These are phyloP conservation scores for Lactarius evosmus DNA, from an alignment of 768 basidiomycete genomes.

Conservation along the genomic window DNA sequence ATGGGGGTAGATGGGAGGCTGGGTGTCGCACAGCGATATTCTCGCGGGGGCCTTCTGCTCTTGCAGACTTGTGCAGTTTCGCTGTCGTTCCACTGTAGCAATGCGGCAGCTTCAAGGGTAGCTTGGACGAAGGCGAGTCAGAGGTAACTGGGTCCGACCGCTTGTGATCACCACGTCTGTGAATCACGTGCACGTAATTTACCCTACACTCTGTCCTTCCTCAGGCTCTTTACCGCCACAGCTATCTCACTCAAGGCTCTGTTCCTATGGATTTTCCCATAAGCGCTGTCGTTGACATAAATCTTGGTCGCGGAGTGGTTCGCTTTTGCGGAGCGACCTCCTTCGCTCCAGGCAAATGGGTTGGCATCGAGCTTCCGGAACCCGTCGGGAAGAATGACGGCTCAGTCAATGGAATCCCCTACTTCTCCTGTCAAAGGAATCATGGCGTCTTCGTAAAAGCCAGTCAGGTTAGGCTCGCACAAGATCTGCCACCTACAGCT, in stretches of 20 bases:
- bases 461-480: constrained; percentile 69
- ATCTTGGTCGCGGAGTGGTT: constrained; percentile 79
- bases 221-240: background rate
- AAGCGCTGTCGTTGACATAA: constrained; percentile 75
- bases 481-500: background rate
- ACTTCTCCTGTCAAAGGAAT: constrained; percentile 74
- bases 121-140: background rate
- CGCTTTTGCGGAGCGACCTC: constrained; percentile 81
- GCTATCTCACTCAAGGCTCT: background rate
- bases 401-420: constrained; percentile 67
- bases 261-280: constrained; percentile 45
- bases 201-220: background rate
- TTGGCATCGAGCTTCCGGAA: constrained; percentile 85
- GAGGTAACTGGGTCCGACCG: background rate
- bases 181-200: background rate
- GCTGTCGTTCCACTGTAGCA: background rate
- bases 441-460: constrained; percentile 90
- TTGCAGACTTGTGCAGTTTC: background rate
- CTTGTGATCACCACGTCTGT: background rate
- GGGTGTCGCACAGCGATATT: background rate
- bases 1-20: background rate
- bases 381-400: constrained; percentile 96
- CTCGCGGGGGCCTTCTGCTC: background rate
- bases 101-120: too few relatives aligned
- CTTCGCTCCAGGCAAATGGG: constrained; percentile 90